Percentiles rank a stretch among this genome's conserved stretches.
Conservation (phyloP, 352 stramenopile species). For the Globisporangium yorkense region DNA sequence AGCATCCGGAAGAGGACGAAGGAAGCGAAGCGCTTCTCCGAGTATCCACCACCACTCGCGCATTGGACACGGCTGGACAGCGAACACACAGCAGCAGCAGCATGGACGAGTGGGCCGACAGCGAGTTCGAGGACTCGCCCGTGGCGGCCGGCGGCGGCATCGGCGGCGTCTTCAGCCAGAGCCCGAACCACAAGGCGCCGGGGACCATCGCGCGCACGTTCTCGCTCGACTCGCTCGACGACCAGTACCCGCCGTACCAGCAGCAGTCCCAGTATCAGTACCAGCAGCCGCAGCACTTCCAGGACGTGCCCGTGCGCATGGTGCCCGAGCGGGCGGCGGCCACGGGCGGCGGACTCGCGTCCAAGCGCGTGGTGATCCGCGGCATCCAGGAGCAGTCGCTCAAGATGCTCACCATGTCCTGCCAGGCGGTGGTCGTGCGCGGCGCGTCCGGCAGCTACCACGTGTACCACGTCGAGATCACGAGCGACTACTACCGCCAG, state of each 20-base stretch:
- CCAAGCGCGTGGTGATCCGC: conserved; percentile 66
- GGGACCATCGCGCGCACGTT: conserved; percentile 24
- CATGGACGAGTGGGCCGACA: conserved; percentile 59
- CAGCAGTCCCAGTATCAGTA: conserved; percentile 12
- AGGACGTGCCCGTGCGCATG: conserved; percentile 50
- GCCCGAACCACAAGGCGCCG: conserved; percentile 35
- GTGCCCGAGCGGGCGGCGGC: conserved; percentile 27
- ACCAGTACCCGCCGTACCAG: conserved; percentile 10
- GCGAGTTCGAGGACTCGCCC: conserved; percentile 69
- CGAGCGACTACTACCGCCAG: conserved; percentile 86
- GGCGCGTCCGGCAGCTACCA: conserved; percentile 75
- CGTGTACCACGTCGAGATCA: conserved; percentile 84
- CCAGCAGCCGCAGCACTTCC: conserved; percentile 25
- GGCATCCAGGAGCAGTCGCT: conserved; percentile 77
- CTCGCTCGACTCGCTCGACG: conserved; percentile 28
- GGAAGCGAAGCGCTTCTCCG: too few relatives aligned
- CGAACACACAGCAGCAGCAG: not conserved
- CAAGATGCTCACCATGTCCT: conserved; percentile 64
- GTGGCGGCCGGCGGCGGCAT: conserved; percentile 50
- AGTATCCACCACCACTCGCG: too few relatives aligned
- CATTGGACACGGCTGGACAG: too few relatives aligned
- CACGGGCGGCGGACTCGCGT: conserved; percentile 26
- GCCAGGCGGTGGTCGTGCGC: conserved; percentile 70
- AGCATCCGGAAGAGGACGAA: too few relatives aligned
- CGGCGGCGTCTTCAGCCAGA: conserved; percentile 68